Evolutionary conservation across 306 rosid species (phyloP), one percentile per base, ranked within the genome.

Genomic region (Glycine latifolia): DNA sequence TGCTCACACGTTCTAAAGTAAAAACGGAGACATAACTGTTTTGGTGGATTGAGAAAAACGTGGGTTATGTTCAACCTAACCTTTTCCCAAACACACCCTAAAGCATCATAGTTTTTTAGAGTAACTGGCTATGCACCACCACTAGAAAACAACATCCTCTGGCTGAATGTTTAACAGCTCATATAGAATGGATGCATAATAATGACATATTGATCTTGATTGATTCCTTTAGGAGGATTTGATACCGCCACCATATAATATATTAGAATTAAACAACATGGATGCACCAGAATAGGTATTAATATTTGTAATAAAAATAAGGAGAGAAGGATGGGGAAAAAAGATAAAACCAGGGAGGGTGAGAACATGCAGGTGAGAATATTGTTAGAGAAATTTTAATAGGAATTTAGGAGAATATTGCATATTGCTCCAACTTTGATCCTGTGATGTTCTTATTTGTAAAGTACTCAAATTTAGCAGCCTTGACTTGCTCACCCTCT

Each of bases 91-190:
- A 16, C 10, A 17, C 62, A 17, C 35, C 35, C 52, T 9, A 47
- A 47, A 47, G 52, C 49, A 7, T 5, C 59, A 5, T 14, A 1
- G 56, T 14, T 3, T 4, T 50, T 2, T 62, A 17, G 10, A 10
- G 47, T 69, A 60, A 46, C 26, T 0, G 7, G 10, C 8, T 17
- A 17, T 14, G 59, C 43, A 67, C 37, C 37, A 31, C 6, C 33
- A 44, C 58, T 55, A 66, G 71, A 67, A 78, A 56, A 56, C 26
- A 70, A 53, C 46, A 13, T 37, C 10, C 67, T 16, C 17, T 48
- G 44, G 58, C 43, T 67, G 61, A 74, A 39, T 69, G 67, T 71
- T 37, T 63, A 26, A 61, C 61, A 37, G 69, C 73, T 66, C 50
- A 14, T 79, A 65, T 39, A 6, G 68, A 65, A 54, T 83, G 65